Percentiles rank a stretch among this genome's conserved stretches.
These are phyloP conservation scores for Hemisphaericaspora subhashii DNA, from an alignment of 1,139 yeast species.

Conservation along the genomic window DNA sequence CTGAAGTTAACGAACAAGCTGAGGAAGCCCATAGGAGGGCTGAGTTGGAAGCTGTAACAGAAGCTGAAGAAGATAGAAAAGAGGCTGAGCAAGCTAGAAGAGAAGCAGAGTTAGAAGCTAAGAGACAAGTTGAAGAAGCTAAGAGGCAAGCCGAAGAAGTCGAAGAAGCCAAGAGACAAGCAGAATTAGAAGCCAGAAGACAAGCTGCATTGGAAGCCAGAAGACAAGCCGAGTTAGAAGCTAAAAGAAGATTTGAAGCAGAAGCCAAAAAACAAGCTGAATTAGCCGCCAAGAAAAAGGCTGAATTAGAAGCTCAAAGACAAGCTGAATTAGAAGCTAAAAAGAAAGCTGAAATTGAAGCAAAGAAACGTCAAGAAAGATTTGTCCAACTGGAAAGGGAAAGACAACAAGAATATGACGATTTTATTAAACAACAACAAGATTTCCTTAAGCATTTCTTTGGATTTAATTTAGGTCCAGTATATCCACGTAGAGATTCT, in stretches of 20 bases:
- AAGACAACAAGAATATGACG: slow-evolving; percentile 12
- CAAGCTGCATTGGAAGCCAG: slow-evolving; percentile 6
- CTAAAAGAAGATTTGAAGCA: slow-evolving; percentile 11
- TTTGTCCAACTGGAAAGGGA: slow-evolving; percentile 20
- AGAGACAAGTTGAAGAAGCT: slow-evolving; percentile 16
- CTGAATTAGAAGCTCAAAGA: slow-evolving; percentile 12
- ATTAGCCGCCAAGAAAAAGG: slow-evolving; percentile 11
- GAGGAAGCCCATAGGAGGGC: slow-evolving; percentile 15
- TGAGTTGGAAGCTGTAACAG: slow-evolving; percentile 12
- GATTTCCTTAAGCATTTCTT: slow-evolving; percentile 24
- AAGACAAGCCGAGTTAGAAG: slow-evolving; percentile 7
- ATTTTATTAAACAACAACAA: slow-evolving; percentile 17
- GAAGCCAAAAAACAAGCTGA: slow-evolving; percentile 12
- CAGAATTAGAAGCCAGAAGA: slow-evolving; percentile 11
- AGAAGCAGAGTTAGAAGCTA: slow-evolving; percentile 10
- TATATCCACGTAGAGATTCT: slow-evolving; percentile 1
- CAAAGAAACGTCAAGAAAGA: slow-evolving; percentile 11
- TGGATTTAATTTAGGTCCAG: slow-evolving; percentile 15
- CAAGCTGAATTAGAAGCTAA: slow-evolving; percentile 19
- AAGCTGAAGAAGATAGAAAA: slow-evolving; percentile 13
- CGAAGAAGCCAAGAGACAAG: slow-evolving; percentile 8
- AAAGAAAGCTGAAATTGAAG: slow-evolving; percentile 44
- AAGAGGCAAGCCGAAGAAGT: slow-evolving; percentile 16
- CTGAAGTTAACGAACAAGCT: slow-evolving; percentile 15
- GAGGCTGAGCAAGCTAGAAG: slow-evolving; percentile 17